A percentile compares a stretch with the other conserved stretches of the same genome.
Conservation (phyloP, 1,139 yeast species). For the Geotrichum restrictum region DNA sequence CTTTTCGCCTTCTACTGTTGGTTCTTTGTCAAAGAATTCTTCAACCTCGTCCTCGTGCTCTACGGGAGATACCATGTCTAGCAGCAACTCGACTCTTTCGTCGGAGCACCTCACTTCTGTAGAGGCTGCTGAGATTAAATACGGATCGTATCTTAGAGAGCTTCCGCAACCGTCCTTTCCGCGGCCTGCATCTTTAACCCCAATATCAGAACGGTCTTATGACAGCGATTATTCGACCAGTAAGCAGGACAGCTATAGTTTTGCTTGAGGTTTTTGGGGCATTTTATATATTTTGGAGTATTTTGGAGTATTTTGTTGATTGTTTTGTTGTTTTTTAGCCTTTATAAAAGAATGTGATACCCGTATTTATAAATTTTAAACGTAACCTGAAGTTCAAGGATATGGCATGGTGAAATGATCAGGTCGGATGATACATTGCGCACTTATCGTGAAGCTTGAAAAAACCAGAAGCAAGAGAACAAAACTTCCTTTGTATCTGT, state of each 20-base stretch:
- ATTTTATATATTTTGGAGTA: not conserved
- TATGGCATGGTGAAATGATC: no score
- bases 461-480: no score
- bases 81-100: conserved; percentile 10
- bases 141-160: conserved; percentile 7
- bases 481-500: no score
- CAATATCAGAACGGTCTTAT: conserved; percentile 18
- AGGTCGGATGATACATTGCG: no score
- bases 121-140: conserved; percentile 8
- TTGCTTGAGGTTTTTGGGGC: no score
- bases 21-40: conserved; percentile 10
- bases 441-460: no score
- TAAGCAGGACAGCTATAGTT: conserved; percentile 4
- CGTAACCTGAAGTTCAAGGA: no score
- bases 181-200: conserved; percentile 15
- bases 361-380: no score
- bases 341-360: no score
- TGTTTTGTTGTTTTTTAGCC: not conserved
- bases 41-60: conserved; percentile 14
- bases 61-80: not conserved
- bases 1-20: conserved; percentile 18
- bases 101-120: conserved; percentile 9
- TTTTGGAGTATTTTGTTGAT: not conserved
- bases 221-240: conserved; percentile 9
- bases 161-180: conserved; percentile 2